A percentile compares a stretch with the other conserved stretches of the same genome.
Evolutionary conservation across 2,329 filamentous ascomycete species (phyloP).

Genomic region (Lachnellula hyalina): DNA sequence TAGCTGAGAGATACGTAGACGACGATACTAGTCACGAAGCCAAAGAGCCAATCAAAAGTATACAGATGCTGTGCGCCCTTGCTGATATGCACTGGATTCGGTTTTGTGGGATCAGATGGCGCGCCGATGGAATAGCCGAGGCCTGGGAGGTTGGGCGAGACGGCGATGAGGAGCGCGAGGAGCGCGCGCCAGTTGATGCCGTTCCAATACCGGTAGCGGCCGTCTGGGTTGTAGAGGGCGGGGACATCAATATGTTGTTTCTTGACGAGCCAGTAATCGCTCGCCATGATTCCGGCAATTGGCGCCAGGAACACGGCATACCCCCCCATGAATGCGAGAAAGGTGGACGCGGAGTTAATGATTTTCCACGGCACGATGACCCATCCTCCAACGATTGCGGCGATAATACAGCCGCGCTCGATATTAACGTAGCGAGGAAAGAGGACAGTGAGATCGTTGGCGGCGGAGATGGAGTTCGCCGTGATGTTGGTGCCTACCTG

Average conservation of each 20-base stretch:
- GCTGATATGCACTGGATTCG: conserved; percentile 23
- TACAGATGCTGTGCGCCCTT: conserved; percentile 51
- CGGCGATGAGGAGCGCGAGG: conserved; percentile 21
- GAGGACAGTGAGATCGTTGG: conserved; percentile 52
- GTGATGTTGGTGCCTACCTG: conserved; percentile 52
- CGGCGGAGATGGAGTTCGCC: conserved; percentile 49
- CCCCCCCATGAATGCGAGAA: conserved; percentile 61
- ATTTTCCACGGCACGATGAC: conserved; percentile 63
- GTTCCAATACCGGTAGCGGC: conserved; percentile 26
- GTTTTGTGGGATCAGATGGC: not conserved
- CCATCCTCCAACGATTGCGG: conserved; percentile 50
- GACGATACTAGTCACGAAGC: conserved; percentile 50
- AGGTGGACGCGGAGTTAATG: conserved; percentile 49
- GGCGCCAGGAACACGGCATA: conserved; percentile 59
- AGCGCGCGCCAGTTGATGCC: conserved; percentile 28
- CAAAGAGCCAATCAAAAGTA: conserved; percentile 61
- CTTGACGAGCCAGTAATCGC: conserved; percentile 53
- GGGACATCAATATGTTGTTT: conserved; percentile 33
- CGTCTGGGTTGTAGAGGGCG: conserved; percentile 32
- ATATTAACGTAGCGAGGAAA: conserved; percentile 52
- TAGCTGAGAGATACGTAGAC: conserved; percentile 49
- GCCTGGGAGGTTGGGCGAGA: conserved; percentile 25
- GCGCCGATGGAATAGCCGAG: conserved; percentile 21
- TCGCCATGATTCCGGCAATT: conserved; percentile 52
- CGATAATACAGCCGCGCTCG: conserved; percentile 48